A percentile compares a stretch with the other conserved stretches of the same genome.
These are phyloP conservation scores for Platanus orientalis DNA, from an alignment of 164 flowering plant species.

Conservation along the genomic window DNA sequence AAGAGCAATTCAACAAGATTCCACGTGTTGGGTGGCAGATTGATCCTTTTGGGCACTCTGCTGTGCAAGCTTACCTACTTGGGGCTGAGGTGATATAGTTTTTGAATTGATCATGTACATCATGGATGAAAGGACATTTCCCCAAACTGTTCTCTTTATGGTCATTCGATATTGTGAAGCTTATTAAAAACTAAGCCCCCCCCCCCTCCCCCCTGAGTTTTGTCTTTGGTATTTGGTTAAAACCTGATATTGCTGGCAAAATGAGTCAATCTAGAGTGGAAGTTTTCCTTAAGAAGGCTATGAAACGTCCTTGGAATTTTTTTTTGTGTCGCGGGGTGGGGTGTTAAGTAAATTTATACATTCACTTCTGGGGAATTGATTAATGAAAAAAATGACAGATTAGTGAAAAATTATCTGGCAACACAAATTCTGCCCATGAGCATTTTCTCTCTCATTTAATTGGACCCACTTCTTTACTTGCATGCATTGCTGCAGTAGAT, in stretches of 20 bases:
- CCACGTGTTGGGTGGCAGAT: constrained; percentile 97
- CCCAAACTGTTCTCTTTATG: no score
- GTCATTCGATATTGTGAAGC: no score
- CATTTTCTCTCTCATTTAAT: no score
- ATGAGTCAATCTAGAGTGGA: neutral
- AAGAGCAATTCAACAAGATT: constrained; percentile 54
- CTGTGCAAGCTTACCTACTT: constrained; percentile 86
- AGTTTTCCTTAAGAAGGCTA: neutral
- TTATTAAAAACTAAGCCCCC: no score
- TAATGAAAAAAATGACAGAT: neutral
- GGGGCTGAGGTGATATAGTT: constrained; percentile 66
- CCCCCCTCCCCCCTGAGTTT: no score
- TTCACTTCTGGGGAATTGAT: neutral
- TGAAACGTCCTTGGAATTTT: neutral
- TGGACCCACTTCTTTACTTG: no score
- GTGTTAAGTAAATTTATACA: no score
- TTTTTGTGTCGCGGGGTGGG: neutral
- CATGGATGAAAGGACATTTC: neutral
- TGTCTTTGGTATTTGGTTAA: neutral
- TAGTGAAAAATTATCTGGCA: neutral
- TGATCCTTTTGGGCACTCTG: constrained; percentile 96
- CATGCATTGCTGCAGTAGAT: no score
- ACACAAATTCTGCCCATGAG: no score
- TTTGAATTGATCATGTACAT: neutral
- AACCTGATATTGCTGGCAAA: neutral